Evolutionary conservation across 2,329 filamentous ascomycete genomes (phyloP).

Genomic region (Myriosclerotinia duriaeana): DNA sequence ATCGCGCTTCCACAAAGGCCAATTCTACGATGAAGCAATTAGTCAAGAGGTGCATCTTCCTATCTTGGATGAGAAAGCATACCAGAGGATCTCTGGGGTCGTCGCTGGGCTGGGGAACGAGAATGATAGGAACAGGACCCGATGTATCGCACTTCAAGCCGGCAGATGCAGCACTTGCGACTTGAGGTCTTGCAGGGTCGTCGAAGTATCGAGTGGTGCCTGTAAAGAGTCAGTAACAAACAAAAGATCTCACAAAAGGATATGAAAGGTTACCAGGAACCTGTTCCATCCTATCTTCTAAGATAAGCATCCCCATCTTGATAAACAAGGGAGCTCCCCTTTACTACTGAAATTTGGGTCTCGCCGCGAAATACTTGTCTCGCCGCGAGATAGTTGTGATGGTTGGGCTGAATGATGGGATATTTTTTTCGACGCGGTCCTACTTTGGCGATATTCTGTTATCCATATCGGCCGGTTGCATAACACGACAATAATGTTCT

Average conservation of each 20-base stretch:
- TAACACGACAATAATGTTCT: background rate
- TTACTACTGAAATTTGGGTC: background rate
- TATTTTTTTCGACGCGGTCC: background rate
- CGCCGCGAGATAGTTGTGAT: background rate
- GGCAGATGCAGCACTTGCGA: constrained; percentile 43
- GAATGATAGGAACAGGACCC: constrained; percentile 68
- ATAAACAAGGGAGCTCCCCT: background rate
- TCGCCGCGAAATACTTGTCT: background rate
- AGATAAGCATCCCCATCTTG: constrained; percentile 58
- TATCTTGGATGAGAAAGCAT: constrained; percentile 34
- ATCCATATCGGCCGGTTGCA: background rate
- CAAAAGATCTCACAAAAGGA: background rate
- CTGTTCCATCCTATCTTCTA: constrained; percentile 60
- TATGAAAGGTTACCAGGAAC: constrained; percentile 65
- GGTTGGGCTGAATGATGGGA: background rate
- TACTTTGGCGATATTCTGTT: background rate
- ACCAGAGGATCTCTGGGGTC: constrained; percentile 86
- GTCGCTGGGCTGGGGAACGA: constrained; percentile 87
- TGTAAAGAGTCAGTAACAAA: constrained; percentile 34
- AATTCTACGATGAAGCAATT: constrained; percentile 54
- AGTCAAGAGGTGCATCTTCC: constrained; percentile 23
- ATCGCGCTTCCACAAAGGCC: constrained; percentile 85
- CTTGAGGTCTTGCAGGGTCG: constrained; percentile 52
- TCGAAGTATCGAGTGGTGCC: constrained; percentile 66
- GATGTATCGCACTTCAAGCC: constrained; percentile 71